Evolutionary conservation across 2,329 filamentous ascomycete species (phyloP).

Genomic region (Trichophyton simii): DNA sequence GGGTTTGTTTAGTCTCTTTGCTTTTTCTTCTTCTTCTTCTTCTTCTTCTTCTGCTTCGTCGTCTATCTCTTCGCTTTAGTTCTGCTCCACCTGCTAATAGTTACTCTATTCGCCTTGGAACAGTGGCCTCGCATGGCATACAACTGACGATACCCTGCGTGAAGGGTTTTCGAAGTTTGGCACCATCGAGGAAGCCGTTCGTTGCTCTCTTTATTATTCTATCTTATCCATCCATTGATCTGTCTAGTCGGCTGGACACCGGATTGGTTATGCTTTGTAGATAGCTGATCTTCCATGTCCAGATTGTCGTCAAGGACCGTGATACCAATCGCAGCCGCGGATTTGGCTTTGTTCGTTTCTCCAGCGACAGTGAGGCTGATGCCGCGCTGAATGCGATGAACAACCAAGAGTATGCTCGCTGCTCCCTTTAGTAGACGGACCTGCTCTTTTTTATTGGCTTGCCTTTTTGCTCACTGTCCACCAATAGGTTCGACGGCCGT

Average conservation of each 20-base stretch:
- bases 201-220: slow-evolving; percentile 29
- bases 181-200: slow-evolving; percentile 83
- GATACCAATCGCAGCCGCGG: slow-evolving; percentile 94
- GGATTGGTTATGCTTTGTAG: background rate
- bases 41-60: too few species aligned
- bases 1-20: slow-evolving; percentile 54
- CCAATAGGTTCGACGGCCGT: slow-evolving; percentile 76
- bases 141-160: slow-evolving; percentile 74
- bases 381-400: slow-evolving; percentile 33
- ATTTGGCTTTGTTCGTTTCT: slow-evolving; percentile 91
- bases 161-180: slow-evolving; percentile 90
- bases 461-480: slow-evolving; percentile 4
- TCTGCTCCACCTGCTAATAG: slow-evolving; percentile 5
- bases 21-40: background rate
- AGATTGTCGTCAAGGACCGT: slow-evolving; percentile 92
- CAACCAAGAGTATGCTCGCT: slow-evolving; percentile 53
- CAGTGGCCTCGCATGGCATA: slow-evolving; percentile 97
- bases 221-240: background rate
- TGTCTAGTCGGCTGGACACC: background rate
- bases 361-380: slow-evolving; percentile 33
- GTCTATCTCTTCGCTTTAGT: background rate
- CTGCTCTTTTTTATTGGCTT: background rate
- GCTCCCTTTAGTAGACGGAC: background rate
- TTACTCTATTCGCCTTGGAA: slow-evolving; percentile 7
- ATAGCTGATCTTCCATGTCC: slow-evolving; percentile 12